phyloP scores from a whole-genome alignment of 1,139 yeast genomes.

The Taphrina betulina region DNA sequence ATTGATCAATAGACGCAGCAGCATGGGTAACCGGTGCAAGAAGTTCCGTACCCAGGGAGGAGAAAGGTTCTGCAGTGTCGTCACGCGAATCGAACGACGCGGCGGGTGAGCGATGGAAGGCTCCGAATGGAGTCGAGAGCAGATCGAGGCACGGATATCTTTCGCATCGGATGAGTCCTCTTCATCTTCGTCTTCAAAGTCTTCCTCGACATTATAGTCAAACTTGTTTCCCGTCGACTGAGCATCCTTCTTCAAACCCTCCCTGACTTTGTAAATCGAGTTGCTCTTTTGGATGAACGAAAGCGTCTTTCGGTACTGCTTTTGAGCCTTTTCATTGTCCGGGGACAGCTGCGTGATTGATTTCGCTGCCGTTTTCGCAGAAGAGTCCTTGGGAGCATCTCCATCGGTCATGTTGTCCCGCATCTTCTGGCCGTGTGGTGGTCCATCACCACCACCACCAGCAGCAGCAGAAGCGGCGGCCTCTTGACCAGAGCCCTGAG shows the following conservation, averaged over 20 bases:
- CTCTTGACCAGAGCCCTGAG: no score
- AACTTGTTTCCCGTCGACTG: not conserved
- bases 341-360: conserved; percentile 21
- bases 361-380: conserved; percentile 13
- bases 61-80: conserved; percentile 21
- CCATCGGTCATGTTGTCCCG: conserved; percentile 25
- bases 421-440: conserved; percentile 22
- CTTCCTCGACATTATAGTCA: not conserved
- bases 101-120: conserved; percentile 30
- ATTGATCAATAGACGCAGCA: conserved; percentile 18
- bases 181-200: conserved; percentile 1
- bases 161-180: conserved; percentile 11
- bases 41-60: conserved; percentile 27
- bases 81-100: conserved; percentile 15
- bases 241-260: not conserved
- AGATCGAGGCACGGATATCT: conserved; percentile 25
- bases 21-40: conserved; percentile 28
- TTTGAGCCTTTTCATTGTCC: conserved; percentile 10
- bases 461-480: conserved; percentile 7
- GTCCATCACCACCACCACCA: not conserved
- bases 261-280: conserved; percentile 12
- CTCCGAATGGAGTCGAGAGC: conserved; percentile 12
- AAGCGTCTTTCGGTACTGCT: conserved; percentile 13
- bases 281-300: conserved; percentile 21
- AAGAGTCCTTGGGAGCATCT: conserved; percentile 19